phyloP scores from a whole-genome alignment of 163 green algal species.

The Coccomyxa subellipsoidea region DNA sequence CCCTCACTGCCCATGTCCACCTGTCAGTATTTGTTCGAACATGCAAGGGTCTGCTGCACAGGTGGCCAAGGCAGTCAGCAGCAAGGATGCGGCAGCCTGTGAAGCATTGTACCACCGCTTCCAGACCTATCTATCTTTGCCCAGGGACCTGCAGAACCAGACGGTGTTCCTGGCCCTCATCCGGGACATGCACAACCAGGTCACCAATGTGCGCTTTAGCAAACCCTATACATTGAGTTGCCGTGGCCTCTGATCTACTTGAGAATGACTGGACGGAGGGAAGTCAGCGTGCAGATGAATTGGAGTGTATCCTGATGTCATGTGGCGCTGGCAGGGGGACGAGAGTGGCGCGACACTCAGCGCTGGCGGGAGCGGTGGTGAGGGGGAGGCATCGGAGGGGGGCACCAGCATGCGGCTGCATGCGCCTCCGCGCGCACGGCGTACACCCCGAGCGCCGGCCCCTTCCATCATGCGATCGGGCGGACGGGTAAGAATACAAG shows the following conservation, averaged over 20 bases:
- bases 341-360: background rate
- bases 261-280: too few relatives aligned
- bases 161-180: conserved; percentile 50
- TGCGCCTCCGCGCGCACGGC: background rate
- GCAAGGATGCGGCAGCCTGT: conserved; percentile 29
- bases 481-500: background rate
- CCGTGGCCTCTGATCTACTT: background rate
- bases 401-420: background rate
- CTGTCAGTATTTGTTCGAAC: too few relatives aligned
- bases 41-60: background rate
- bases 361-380: background rate
- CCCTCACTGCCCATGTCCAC: too few relatives aligned
- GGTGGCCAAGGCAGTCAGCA: conserved; percentile 10
- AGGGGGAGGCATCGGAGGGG: background rate
- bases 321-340: background rate
- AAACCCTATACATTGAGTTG: too few relatives aligned
- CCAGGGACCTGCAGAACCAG: conserved; percentile 21
- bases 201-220: background rate
- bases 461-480: background rate
- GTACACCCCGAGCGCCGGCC: background rate
- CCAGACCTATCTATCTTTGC: conserved; percentile 46
- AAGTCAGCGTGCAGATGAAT: too few relatives aligned
- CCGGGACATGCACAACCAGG: conserved; percentile 40
- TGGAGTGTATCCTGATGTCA: background rate
- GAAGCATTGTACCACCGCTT: conserved; percentile 42